Evolutionary conservation across 1,284 basidiomycete species (phyloP), one percentile per base, ranked within the genome.

Genomic region (Irpex lacteus): DNA sequence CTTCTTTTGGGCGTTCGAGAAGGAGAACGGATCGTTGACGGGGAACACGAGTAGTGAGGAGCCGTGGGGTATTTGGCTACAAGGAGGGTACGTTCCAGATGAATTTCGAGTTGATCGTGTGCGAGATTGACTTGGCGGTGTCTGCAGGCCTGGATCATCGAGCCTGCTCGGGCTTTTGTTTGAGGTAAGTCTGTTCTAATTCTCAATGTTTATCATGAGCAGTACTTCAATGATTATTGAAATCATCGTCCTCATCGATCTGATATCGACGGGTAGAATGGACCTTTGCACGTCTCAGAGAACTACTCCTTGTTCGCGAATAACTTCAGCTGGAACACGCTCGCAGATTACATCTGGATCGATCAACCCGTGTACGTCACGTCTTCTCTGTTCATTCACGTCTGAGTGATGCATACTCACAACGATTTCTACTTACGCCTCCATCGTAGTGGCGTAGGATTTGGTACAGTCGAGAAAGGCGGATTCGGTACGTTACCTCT

Each of bases 1-100:
- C 2, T 92, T 90, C 76, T 92, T 92, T 74, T 85, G 85, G 81
- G 89, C 80, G 1, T 85, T 88, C 66, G 90, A 92, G 71, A 84
- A 83, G 50, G 76, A 77, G 3, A 72, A 78, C 11, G 88, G 88
- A 4, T 91, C 90, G 1, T 74, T 91, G 63, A 88, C 87, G 6
- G 71, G 75, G 4, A 64, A 68, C 21, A 71, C 70, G 13, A 65
- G 68, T 34, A n/a, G 2, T 2, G 67, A 70, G 47, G 77, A 83
- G 50, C 89, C 90, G 2, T 91, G 90, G 90, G 83, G 83, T 7
- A 88, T 91, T 58, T 92, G 89, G 89, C 72, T 92, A 32, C 90
- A 91, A 68, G 89, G 89, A 81, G 87, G 73, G 67, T n/a, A n/a
- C n/a, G n/a, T n/a, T n/a, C n/a, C n/a, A n/a, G n/a, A n/a, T n/a